Base-by-base conservation (phyloP, 2,329 filamentous ascomycete genomes). In the Penicillium occitanis region DNA sequence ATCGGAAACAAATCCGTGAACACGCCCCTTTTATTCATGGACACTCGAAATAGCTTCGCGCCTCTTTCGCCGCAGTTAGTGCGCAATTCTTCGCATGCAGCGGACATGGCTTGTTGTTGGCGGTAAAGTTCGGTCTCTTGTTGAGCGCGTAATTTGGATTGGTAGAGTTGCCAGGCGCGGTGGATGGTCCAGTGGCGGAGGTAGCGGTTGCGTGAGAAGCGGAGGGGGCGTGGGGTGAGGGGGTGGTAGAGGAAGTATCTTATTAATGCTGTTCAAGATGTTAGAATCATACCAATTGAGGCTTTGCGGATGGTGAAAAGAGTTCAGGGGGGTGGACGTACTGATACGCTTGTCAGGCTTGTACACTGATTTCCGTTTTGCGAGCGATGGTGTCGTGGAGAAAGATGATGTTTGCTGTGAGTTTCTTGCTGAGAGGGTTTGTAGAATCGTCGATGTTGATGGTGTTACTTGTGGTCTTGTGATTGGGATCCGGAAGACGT, bases 151-250 rank as follows among this genome's bases (percentile, higher is more conserved):
- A 88, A 85, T 76, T 91, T 86, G 71, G 89, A 86, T 73, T 89
- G 88, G 80, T 90, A 90, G 35, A 98, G 84, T 73, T 91, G 85
- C 92, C 93, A 98, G 25, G 94, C 94, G 72, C 95, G 93, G 84
- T 98, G 93, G 79, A 99, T 98, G 61, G 95, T 98, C 95, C 95
- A 99, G 84, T 99, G 95, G 57, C 95, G 91, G 70, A 99, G 88
- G 79, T 88, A 87, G 65, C 95, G 89, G 79, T 90, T 91, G 72
- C 94, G 92, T 48, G 88, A 92, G 86, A 98, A 93, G 73, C 92
- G 90, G 70, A 99, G 87, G 0, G 95, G 93, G 13, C 89, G 87
- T 0, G 89, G 89, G 6, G 87, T 90, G 35, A 85, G 80, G 1
- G 88, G 88, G 77, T 91, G 89, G 73, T 85, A 80, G 71, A 91